Conservation (phyloP, 305 asterid genomes). For the Coffea humblotiana region DNA sequence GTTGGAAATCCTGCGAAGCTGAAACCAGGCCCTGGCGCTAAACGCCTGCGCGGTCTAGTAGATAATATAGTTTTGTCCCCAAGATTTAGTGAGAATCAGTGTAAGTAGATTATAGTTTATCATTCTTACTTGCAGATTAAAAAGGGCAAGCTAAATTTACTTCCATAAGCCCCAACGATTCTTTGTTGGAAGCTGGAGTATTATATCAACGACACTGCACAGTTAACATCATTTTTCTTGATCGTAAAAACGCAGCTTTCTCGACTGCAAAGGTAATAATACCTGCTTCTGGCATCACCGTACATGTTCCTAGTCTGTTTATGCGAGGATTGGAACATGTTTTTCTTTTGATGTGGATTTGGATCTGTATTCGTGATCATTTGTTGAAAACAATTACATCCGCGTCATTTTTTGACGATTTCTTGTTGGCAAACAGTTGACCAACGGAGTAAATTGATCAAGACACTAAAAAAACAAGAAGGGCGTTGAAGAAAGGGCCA, state of each 20-base stretch:
- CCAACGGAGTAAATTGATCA: no score
- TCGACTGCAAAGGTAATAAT: neutral
- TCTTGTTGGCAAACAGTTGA: neutral
- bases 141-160: conserved; percentile 14
- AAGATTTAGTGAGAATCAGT: conserved; percentile 42
- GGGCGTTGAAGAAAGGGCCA: neutral
- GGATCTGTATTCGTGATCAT: no score
- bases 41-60: conserved; percentile 62
- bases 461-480: neutral
- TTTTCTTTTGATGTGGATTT: neutral
- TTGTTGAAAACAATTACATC: neutral
- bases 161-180: conserved; percentile 26
- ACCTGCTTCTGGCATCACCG: neutral
- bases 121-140: conserved; percentile 26
- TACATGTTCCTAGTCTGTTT: neutral
- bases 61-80: conserved; percentile 44
- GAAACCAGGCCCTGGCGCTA: conserved; percentile 72
- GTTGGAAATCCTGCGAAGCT: conserved; percentile 56
- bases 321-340: neutral
- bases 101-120: conserved; percentile 43
- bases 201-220: conserved; percentile 2
- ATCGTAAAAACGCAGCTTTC: neutral
- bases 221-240: neutral
- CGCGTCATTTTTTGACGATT: neutral
- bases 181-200: conserved; percentile 13